phyloP scores from a whole-genome alignment of 78 protist genomes.

The Dictyostelium discoideum region DNA sequence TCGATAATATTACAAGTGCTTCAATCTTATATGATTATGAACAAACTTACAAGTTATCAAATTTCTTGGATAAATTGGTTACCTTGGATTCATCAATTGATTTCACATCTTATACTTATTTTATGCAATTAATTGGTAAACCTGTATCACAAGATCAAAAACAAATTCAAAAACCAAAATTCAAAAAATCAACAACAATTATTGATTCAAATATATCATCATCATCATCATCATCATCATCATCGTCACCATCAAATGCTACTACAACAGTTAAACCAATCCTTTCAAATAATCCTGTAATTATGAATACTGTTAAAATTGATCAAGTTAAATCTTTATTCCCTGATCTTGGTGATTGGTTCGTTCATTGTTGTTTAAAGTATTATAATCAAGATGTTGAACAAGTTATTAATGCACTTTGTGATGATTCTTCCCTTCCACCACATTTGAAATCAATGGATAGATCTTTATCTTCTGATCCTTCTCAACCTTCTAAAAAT shows the following conservation, averaged over 20 bases:
- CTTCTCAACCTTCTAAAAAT: not conserved
- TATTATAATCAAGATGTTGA: constrained; percentile 50
- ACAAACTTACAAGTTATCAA: constrained; percentile 4
- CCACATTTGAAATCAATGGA: constrained; percentile 41
- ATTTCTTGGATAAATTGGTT: not conserved
- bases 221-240: not conserved
- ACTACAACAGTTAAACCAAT: not conserved
- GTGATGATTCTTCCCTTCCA: constrained; percentile 58
- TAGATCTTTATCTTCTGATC: not conserved
- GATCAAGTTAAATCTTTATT: constrained; percentile 26
- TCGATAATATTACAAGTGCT: not conserved
- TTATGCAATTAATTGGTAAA: constrained; percentile 46
- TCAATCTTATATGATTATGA: constrained; percentile 51
- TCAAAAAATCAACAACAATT: not conserved
- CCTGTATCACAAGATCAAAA: not conserved
- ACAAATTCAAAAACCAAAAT: not conserved
- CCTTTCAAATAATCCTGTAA: not conserved
- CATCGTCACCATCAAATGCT: not conserved
- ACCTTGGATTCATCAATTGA: not conserved
- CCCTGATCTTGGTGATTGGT: constrained; percentile 39
- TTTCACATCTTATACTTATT: not conserved
- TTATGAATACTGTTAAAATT: constrained; percentile 19
- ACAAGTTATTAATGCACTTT: constrained; percentile 43
- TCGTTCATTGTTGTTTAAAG: constrained; percentile 41
- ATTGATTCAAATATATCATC: not conserved